Base-by-base conservation (phyloP, 768 basidiomycete species). In the Tylopilus vinaceipallidus region DNA sequence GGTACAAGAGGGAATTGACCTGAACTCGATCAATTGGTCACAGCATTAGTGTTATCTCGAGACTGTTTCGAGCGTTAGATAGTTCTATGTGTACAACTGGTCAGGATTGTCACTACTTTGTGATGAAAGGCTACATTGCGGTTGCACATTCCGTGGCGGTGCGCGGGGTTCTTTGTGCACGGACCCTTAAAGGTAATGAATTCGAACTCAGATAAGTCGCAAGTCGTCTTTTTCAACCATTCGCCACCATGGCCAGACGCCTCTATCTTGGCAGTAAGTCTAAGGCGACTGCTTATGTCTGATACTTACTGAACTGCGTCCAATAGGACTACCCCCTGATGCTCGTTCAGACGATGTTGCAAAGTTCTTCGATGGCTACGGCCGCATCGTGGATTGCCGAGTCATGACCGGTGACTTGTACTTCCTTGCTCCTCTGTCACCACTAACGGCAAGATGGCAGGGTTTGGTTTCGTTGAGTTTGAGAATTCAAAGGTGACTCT, bases 1-100 rank as follows among this genome's bases (percentile, higher is more conserved):
- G 95, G 95, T 98, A 14, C 93, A 97, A 71, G 97, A 98, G 66
- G 95, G 95, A 36, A 95, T 98, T 52, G 97, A 99, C 68, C 81
- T 98, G 59, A 93, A 84, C 64, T 78, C 88, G 16, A 99, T 98
- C 66, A 81, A 98, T 71, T 98, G 95, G 95, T 88, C 90, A 39
- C 90, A 76, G 49, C 76, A 78, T 29, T 29, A 12, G 12, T 29
- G 27, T 29, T 29, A 12, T 12, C 32, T 44, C 24, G 55, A 45
- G n/a, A 50, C 37, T 47, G 26, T 50, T 56, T 41, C 45, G 35
- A 51, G 42, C 59, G 35, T 38, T 46, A 45, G 48, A 7, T 39
- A 39, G 11, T 12, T 50, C 7, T 41, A 55, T 49, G 34, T 58
- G 42, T 60, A 58, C 44, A 37, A 35, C 41, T 52, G 45, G 40